A percentile compares a stretch with the other conserved stretches of the same genome.
Conservation (phyloP, 2,329 filamentous ascomycete genomes). For the Hymenoscyphus occultus region DNA sequence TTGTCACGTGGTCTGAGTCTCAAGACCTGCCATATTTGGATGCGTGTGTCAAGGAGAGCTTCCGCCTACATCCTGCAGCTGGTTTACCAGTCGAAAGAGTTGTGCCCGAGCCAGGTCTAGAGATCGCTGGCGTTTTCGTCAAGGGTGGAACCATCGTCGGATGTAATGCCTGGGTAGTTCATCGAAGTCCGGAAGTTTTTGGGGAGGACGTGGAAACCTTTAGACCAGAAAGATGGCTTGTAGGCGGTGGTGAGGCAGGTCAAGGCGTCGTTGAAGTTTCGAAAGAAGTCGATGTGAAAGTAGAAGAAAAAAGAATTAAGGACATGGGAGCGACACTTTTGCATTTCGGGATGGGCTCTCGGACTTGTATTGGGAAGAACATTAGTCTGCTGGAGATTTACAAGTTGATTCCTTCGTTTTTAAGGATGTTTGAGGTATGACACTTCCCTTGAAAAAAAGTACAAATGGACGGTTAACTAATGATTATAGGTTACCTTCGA, state of each 20-base stretch:
- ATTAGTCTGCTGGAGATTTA: constrained; percentile 62
- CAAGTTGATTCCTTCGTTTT: constrained; percentile 58
- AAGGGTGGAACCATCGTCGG: constrained; percentile 72
- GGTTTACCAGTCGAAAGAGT: constrained; percentile 72
- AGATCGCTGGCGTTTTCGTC: constrained; percentile 60
- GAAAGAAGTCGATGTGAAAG: constrained; percentile 30
- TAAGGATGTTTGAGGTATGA: constrained; percentile 61
- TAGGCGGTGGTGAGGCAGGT: constrained; percentile 39
- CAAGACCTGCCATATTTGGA: constrained; percentile 73
- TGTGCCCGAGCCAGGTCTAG: constrained; percentile 61
- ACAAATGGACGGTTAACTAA: too few species aligned
- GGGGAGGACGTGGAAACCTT: constrained; percentile 64
- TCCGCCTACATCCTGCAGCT: constrained; percentile 71
- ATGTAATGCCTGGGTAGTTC: constrained; percentile 72
- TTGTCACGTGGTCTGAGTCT: constrained; percentile 67
- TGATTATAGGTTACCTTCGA: constrained; percentile 49
- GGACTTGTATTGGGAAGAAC: constrained; percentile 70
- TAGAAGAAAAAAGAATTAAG: constrained; percentile 53
- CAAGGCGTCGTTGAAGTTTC: not conserved
- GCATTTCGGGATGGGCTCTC: constrained; percentile 68
- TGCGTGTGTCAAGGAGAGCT: constrained; percentile 74
- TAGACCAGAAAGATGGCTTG: constrained; percentile 65
- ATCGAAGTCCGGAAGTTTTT: constrained; percentile 65
- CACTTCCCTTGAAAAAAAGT: not conserved
- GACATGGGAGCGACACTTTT: constrained; percentile 70